Evolutionary conservation across 2,329 filamentous ascomycete genomes (phyloP), one percentile per base, ranked within the genome.

Genomic region (Clonostachys chloroleuca): DNA sequence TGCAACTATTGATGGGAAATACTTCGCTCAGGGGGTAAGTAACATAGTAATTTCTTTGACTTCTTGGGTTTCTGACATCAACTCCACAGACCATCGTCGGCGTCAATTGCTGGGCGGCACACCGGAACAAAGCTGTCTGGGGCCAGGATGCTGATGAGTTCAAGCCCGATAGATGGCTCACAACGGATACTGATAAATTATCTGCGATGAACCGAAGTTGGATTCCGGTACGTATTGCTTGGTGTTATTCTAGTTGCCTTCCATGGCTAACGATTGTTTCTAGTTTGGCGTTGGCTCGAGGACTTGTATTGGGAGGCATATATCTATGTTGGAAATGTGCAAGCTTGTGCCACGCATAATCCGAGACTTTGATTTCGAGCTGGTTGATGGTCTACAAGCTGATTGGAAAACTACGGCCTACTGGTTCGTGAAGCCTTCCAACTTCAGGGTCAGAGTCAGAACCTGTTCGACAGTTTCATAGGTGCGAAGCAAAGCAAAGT

Each of bases 301-400:
- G 1, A 56, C 64, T 12, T 75, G 70, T 44, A 63, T 74, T 39
- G 72, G 71, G 4, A 64, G 60, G 34, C 58, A 72, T 47, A 50
- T 75, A 37, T 65, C 62, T 2, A 56, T 67, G 39, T 51, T 72
- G 36, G 67, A 73, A 51, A 66, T 65, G 3, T 70, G 69, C 51
- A 78, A 79, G 55, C 56, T 75, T 12, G 58, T 76, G 17, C 63
- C 70, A 3, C 73, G 68, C 16, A 45, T 74, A n/a, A 65, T 73
- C 51, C 56, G 54, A 3, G 55, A 52, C 40, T 76, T 69, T 46
- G 60, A 73, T 17, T 53, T 61, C 18, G 52, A 60, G 42, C 12
- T 60, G 37, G 51, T 46, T 6, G 41, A 30, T 41, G 7, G 13
- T 34, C 8, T 41, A 8, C 7, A 39, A 8, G 17, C 3, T 12